These are phyloP conservation scores for Globisporangium echinulatum DNA, from an alignment of 352 stramenopile species.

Conservation along the genomic window DNA sequence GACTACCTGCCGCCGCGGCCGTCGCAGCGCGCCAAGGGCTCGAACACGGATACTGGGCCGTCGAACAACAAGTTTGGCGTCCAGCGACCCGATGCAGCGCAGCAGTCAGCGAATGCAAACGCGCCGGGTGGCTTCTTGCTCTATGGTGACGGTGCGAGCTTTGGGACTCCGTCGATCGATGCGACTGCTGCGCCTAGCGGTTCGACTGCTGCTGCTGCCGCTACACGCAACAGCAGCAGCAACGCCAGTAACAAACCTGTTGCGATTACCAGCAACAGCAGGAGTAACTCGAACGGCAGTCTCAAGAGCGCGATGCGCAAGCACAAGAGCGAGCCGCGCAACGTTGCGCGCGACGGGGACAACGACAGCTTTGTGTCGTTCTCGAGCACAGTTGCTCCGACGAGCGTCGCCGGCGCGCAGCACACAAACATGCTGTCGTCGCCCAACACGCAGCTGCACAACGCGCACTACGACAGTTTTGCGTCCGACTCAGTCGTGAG, in stretches of 20 bases:
- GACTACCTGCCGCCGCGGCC: slow-evolving; percentile 54
- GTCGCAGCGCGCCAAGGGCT: slow-evolving; percentile 36
- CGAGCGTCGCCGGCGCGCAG: not conserved
- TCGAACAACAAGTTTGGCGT: slow-evolving; percentile 38
- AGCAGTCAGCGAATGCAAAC: not conserved
- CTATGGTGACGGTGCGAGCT: slow-evolving; percentile 17
- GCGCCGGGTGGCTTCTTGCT: slow-evolving; percentile 16
- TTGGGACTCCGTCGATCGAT: slow-evolving; percentile 7
- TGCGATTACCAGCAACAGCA: not conserved
- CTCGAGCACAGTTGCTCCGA: slow-evolving; percentile 7
- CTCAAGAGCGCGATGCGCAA: slow-evolving; percentile 11
- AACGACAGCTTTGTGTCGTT: slow-evolving; percentile 17
- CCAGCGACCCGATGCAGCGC: slow-evolving; percentile 11
- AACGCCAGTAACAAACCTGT: not conserved
- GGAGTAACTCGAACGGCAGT: not conserved
- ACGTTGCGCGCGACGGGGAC: not conserved
- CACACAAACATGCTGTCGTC: slow-evolving; percentile 18
- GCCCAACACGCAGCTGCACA: slow-evolving; percentile 9
- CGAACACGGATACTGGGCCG: slow-evolving; percentile 26
- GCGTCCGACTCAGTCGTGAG: slow-evolving; percentile 25
- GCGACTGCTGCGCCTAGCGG: not conserved
- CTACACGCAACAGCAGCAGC: not conserved
- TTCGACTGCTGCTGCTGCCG: not conserved
- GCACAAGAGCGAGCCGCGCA: slow-evolving; percentile 13
- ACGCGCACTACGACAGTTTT: slow-evolving; percentile 32